These are phyloP conservation scores for Mycena sanguinolenta DNA, from an alignment of 768 basidiomycete species.

Conservation along the genomic window DNA sequence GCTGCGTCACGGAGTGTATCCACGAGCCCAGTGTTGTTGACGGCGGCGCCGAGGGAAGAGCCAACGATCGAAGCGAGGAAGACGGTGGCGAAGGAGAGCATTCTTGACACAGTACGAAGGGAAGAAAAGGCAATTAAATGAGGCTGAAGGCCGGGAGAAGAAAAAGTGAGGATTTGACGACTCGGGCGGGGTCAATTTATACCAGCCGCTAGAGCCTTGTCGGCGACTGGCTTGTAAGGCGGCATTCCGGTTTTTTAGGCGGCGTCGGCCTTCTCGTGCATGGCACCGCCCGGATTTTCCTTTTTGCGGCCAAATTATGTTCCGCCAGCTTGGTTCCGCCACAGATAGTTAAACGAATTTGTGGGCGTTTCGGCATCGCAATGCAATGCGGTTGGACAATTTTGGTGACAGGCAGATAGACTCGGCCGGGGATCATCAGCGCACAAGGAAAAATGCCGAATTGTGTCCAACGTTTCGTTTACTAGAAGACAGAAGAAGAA, in stretches of 20 bases:
- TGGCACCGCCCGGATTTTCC: background rate
- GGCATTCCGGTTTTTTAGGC: constrained; percentile 2
- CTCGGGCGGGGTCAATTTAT: constrained; percentile 4
- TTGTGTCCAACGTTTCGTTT: background rate
- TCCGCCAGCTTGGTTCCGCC: too few species aligned
- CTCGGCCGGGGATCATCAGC: background rate
- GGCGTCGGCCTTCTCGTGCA: constrained; percentile 21
- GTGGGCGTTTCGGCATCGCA: background rate
- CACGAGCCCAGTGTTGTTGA: background rate
- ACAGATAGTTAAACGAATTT: background rate
- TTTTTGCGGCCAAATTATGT: constrained; percentile 12
- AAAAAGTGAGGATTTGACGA: background rate
- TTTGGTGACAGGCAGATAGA: background rate
- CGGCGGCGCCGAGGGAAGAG: background rate
- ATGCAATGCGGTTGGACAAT: background rate
- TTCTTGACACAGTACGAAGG: constrained; percentile 12
- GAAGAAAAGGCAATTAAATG: constrained; percentile 5
- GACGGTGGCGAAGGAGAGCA: constrained; percentile 28
- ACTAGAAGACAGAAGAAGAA: too few species aligned
- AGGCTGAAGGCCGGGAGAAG: background rate
- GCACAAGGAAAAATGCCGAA: background rate
- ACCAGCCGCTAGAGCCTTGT: background rate
- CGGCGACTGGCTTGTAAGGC: background rate
- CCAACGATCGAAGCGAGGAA: constrained; percentile 12
- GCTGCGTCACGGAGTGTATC: constrained; percentile 13